Percentiles rank a stretch among this genome's conserved stretches.
Conservation (phyloP, 768 basidiomycete genomes). For the Asterophora parasitica region DNA sequence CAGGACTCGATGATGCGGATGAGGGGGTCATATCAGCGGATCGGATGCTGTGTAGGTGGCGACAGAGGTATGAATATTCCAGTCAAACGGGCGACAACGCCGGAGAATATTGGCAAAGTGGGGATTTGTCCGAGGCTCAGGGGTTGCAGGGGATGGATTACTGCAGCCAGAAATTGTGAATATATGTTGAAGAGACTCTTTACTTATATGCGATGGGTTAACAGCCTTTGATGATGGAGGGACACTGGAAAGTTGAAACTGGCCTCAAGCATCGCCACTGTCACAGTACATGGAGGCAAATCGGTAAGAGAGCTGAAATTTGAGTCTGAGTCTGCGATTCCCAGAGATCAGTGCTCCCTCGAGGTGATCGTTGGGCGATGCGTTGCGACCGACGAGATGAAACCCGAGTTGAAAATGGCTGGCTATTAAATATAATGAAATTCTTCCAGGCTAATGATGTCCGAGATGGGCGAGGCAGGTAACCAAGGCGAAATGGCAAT, state of each 20-base stretch:
- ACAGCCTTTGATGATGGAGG: constrained; percentile 13
- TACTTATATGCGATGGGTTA: constrained; percentile 14
- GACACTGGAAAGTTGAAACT: constrained; percentile 9
- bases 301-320: too few species aligned
- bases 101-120: background rate
- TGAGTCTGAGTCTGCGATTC: too few species aligned
- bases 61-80: background rate
- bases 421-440: too few species aligned
- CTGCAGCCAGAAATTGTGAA: constrained; percentile 8
- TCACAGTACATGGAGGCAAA: too few species aligned
- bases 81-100: background rate
- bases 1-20: constrained; percentile 3
- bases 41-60: constrained; percentile 15
- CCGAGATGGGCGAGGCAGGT: background rate
- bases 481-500: background rate
- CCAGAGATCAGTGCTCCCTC: too few species aligned
- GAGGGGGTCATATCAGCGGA: constrained; percentile 10
- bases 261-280: constrained; percentile 16
- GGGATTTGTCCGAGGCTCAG: background rate
- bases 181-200: background rate
- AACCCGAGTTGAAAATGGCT: background rate
- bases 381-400: constrained; percentile 9
- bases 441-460: background rate
- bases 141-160: background rate
- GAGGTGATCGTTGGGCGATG: constrained; percentile 7